Conservation (phyloP, 2,329 filamentous ascomycete species). For the Chrysoporthe puriensis region DNA sequence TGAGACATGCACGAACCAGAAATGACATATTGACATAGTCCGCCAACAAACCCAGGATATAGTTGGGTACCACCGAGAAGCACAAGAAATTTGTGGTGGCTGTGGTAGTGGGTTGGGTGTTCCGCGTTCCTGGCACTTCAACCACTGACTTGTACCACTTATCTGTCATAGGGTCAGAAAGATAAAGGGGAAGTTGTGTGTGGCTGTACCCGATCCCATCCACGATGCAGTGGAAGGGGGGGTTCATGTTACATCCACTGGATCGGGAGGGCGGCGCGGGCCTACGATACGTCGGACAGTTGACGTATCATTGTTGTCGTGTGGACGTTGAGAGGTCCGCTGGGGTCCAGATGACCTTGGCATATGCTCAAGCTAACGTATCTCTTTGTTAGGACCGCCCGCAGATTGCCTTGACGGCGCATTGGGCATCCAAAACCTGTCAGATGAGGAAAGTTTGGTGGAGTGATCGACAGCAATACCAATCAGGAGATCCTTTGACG, state of each 20-base stretch:
- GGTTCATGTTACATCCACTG: slow-evolving; percentile 19
- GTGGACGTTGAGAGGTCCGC: slow-evolving; percentile 4
- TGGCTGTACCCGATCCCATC: slow-evolving; percentile 8
- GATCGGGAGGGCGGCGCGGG: slow-evolving; percentile 26
- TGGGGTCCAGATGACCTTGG: slow-evolving; percentile 20
- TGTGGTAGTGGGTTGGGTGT: slow-evolving; percentile 10
- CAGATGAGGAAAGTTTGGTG: slow-evolving; percentile 18
- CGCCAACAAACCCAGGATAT: neutral
- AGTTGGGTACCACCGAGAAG: neutral
- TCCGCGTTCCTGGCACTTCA: neutral
- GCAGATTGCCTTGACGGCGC: neutral
- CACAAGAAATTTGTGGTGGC: neutral
- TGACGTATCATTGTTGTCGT: slow-evolving; percentile 3
- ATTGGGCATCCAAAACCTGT: slow-evolving; percentile 13
- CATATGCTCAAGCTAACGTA: slow-evolving; percentile 2
- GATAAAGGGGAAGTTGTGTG: neutral
- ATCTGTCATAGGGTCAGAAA: neutral
- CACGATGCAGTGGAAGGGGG: slow-evolving; percentile 5
- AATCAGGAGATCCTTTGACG: neutral
- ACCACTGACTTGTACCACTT: neutral
- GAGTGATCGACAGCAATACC: slow-evolving; percentile 9
- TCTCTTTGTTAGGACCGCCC: neutral
- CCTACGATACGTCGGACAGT: slow-evolving; percentile 20
- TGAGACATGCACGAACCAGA: slow-evolving; percentile 7
- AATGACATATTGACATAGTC: neutral